Evolutionary conservation across 2,329 filamentous ascomycete genomes (phyloP), one percentile per base, ranked within the genome.

Genomic region (Penicillium concentricum): DNA sequence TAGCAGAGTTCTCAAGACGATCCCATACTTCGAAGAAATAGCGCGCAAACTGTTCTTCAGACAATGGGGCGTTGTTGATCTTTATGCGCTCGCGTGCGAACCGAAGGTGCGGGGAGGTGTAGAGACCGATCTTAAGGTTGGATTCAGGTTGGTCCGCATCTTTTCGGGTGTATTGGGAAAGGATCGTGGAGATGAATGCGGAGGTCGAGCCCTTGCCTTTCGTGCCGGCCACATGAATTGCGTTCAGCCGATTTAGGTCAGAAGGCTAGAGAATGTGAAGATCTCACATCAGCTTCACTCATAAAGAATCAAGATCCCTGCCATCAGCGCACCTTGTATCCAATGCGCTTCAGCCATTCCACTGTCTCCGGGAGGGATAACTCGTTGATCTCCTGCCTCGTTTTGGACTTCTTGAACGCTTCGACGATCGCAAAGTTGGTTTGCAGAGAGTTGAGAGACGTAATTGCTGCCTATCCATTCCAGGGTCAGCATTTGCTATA

Each of bases 161-260:
- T 49, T 53, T 54, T 3, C 76, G 70, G 2, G 79, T 72, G 68
- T 88, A 87, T 64, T 87, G 84, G 4, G 81, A 77, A n/a, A 96
- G 79, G 61, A 96, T 90, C 2, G 87, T 87, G 15, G 91, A 91
- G 20, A 91, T 84, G 72, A 92, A 93, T 10, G 92, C 89, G 62
- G 89, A 91, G 0, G 91, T 92, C 2, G 90, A 94, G 39, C 92
- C 92, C 74, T 97, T 97, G 58, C 93, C 93, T 73, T 97, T 97
- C 5, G 92, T 97, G 13, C 93, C 93, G 1, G 93, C 90, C 44
- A 97, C 86, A 71, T 97, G 93, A 59, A 97, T 85, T 63, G 82
- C 77, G 57, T 83, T 87, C 60, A 88, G 69, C 10, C 70, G 75
- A 61, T 86, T 78, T 64, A 88, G 81, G 57, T 87, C 84, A 15